Evolutionary conservation across 371 early-diverging fungal genomes (phyloP).

Genomic region (Vairimorpha necatrix): DNA sequence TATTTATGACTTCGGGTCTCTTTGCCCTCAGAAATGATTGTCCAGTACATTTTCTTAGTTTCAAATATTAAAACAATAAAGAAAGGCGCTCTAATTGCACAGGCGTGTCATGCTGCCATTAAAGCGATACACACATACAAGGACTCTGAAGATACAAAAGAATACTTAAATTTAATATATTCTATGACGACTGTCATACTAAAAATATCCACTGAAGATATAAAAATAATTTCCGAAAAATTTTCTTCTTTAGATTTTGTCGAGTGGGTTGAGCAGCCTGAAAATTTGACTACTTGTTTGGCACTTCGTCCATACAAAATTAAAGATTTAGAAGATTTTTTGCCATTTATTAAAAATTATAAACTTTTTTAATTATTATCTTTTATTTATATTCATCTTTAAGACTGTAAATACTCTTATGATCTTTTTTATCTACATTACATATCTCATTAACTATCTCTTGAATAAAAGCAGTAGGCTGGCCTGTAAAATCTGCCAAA

Average conservation of each 20-base stretch:
- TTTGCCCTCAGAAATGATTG: constrained; percentile 10
- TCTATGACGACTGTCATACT: constrained; percentile 54
- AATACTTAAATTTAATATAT: constrained; percentile 32
- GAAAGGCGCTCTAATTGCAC: constrained; percentile 54
- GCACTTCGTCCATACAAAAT: constrained; percentile 39
- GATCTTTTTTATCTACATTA: constrained; percentile 64
- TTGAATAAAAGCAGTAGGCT: constrained; percentile 66
- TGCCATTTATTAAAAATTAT: constrained; percentile 20
- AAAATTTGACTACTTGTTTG: constrained; percentile 55
- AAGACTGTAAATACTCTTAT: constrained; percentile 64
- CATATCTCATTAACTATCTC: constrained; percentile 64
- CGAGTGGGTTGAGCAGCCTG: constrained; percentile 60
- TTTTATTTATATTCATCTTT: constrained; percentile 63
- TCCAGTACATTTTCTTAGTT: constrained; percentile 54
- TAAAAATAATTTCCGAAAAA: constrained; percentile 12
- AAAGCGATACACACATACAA: constrained; percentile 26
- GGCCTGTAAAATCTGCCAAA: constrained; percentile 64
- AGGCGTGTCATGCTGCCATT: constrained; percentile 57
- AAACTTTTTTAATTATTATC: constrained; percentile 35
- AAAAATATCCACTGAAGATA: constrained; percentile 38
- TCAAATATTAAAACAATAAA: constrained; percentile 44
- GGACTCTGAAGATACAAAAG: constrained; percentile 2
- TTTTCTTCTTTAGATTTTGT: constrained; percentile 37
- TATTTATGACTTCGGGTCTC: background rate
- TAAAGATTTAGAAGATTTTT: background rate